phyloP scores from a whole-genome alignment of 306 rosid genomes.

The Lathyrus tuberosus region DNA sequence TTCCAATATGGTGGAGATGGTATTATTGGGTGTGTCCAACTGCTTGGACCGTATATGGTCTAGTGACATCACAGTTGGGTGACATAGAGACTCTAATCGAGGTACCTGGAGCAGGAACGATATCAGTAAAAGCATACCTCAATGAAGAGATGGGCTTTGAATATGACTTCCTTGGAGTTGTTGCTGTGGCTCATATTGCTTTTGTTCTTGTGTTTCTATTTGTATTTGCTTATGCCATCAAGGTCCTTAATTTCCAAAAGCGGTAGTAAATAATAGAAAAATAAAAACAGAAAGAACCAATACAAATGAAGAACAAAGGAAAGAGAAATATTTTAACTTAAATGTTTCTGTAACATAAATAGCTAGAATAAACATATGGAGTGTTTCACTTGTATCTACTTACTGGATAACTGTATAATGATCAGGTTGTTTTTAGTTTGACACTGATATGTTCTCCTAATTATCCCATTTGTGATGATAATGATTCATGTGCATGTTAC shows the following conservation, averaged over 20 bases:
- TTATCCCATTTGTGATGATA: neutral
- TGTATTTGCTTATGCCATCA: constrained; percentile 59
- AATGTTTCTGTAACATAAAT: constrained; percentile 6
- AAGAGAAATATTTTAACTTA: neutral
- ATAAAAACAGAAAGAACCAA: constrained; percentile 13
- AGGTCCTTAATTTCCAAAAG: constrained; percentile 56
- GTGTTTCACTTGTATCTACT: constrained; percentile 12
- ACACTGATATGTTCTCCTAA: neutral
- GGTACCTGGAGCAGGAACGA: constrained; percentile 42
- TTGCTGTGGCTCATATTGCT: constrained; percentile 52
- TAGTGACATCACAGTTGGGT: constrained; percentile 62
- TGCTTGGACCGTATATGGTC: constrained; percentile 61
- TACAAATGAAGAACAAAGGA: neutral
- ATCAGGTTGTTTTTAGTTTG: constrained; percentile 5
- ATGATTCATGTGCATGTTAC: neutral
- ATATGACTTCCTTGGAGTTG: constrained; percentile 54
- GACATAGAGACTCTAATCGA: constrained; percentile 38
- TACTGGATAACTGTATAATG: neutral
- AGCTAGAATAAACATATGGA: neutral
- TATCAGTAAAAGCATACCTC: constrained; percentile 48
- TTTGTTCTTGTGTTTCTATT: constrained; percentile 45
- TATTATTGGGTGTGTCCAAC: constrained; percentile 59
- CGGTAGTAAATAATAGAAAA: constrained; percentile 42
- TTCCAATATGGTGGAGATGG: constrained; percentile 76
- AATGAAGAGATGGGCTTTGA: constrained; percentile 43